Base-by-base conservation (phyloP, 1,284 basidiomycete species). In the Coniferiporia weirii region DNA sequence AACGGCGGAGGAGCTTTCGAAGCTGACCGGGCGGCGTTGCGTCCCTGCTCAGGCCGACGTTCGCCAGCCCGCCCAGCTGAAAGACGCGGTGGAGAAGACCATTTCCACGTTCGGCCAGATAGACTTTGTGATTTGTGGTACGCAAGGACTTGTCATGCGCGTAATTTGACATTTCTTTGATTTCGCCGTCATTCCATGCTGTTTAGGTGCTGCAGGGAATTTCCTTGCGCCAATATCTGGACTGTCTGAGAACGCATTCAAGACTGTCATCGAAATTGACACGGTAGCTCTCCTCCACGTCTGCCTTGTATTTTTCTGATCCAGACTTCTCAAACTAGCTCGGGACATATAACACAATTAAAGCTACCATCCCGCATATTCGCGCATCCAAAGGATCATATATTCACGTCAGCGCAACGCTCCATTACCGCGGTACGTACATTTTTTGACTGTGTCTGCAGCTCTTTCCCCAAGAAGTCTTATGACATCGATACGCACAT, bases 121-220 rank as follows among this genome's bases (percentile, higher is more conserved):
- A 65, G 95, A 99, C 76, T 96, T 92, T 72, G 95, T 98, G 57
- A 92, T 98, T 59, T 94, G 93, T 68, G 94, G 95, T 86, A 70
- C 49, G 78, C 69, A 32, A 8, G 19, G 22, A 40, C 44, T 54
- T 52, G 64, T 57, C 54, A 59, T 61, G 15, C 38, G 12, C 15
- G 9, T 7, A 43, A 15, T 36, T 27, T 44, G 45, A 43, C 15
- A 50, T 27, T 50, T 9, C 19, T 10, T 19, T 20, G 12, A 10
- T 51, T 13, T 34, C 4, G 13, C 49, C 10, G 10, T 12, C 22
- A 34, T 44, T 19, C 15, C 22, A 38, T 12, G 36, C 15, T 40
- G 12, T 52, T 49, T 67, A 93, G 91, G 90, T 67, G 92, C 91
- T 50, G 92, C 92, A 61, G 93, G 92, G 6, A 95, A 95, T 75